These are phyloP conservation scores for Desmodesmus armatus DNA, from an alignment of 139 green algal genomes.

Conservation along the genomic window DNA sequence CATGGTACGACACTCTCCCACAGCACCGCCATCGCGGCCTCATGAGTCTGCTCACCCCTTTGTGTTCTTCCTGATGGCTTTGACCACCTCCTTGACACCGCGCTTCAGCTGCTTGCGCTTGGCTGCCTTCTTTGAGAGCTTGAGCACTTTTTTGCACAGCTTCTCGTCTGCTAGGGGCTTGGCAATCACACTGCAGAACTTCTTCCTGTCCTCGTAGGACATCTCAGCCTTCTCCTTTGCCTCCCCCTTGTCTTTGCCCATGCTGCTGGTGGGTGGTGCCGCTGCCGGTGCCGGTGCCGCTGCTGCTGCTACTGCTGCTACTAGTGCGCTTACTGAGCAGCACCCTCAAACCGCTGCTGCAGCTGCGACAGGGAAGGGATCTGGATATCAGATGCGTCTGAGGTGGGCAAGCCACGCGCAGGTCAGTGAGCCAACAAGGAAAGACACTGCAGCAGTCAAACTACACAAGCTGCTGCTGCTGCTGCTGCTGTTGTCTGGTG, in stretches of 20 bases:
- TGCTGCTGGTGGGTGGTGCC: slow-evolving; percentile 9
- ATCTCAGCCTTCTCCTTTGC: slow-evolving; percentile 40
- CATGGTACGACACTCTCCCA: too few relatives aligned
- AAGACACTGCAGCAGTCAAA: too few relatives aligned
- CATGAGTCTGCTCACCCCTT: slow-evolving; percentile 91
- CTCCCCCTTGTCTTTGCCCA: slow-evolving; percentile 49
- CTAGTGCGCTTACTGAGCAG: too few relatives aligned
- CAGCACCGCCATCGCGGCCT: too few relatives aligned
- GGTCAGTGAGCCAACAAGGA: too few relatives aligned
- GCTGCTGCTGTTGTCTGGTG: too few relatives aligned
- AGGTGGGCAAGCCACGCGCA: too few relatives aligned
- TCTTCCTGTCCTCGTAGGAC: slow-evolving; percentile 61
- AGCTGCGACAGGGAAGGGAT: too few relatives aligned
- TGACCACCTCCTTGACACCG: slow-evolving; percentile 99
- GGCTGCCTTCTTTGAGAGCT: slow-evolving; percentile 93
- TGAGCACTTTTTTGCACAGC: slow-evolving; percentile 93
- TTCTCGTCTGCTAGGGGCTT: slow-evolving; percentile 95
- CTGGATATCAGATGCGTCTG: too few relatives aligned
- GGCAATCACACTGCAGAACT: slow-evolving; percentile 81
- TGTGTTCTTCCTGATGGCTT: slow-evolving; percentile 92
- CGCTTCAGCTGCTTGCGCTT: slow-evolving; percentile 97
- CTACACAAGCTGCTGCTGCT: too few relatives aligned
- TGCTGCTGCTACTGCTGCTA: slow-evolving; percentile 12
- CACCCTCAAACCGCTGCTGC: too few relatives aligned
- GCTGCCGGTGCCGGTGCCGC: not conserved